Base-by-base conservation (phyloP, 73 alveolate genomes). In the Uronychia binucleata region DNA sequence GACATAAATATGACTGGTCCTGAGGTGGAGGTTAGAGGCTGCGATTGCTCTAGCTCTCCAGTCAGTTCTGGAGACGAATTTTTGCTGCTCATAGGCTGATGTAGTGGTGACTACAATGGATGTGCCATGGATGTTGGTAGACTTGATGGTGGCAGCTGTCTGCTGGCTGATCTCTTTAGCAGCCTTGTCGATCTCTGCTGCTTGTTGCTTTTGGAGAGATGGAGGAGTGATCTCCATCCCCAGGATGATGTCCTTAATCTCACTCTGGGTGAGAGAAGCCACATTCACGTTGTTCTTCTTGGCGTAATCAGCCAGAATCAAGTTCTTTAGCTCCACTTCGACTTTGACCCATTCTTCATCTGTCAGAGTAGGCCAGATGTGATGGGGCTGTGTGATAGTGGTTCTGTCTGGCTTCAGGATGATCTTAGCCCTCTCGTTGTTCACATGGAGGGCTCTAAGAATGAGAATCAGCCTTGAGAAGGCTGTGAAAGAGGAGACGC, bases 211-310 rank as follows among this genome's bases (percentile, higher is more conserved):
- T 78, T 90, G 89, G 74, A 97, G 76, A 86, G 98, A 87, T 1
- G 99, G 99, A 0, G 99, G 99, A 14, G 99, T 96, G 81, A 99
- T 98, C 91, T 99, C 99, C 99, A 98, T 97, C 46, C 99, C 99
- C 46, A 99, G 93, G 57, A 99, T 99, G 91, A 99, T 99, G 92
- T 99, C 99, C 95, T 99, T 98, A 76, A 99, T 98, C 92, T 99
- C 99, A 86, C 99, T 95, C 94, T 99, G 96, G 27, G 99, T 99
- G 59, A 99, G 90, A 27, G 99, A 95, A 32, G 99, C 99, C 8
- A 98, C 99, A 90, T 99, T 99, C 59, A 98, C 99, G 93, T 98
- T 99, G 94, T 99, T 98, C 91, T 98, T 98, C 97, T 98, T 99
- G 78, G 99, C 99, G 88, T 99, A 99, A 93, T 99, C 99, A 67